Base-by-base conservation (phyloP, 2,329 filamentous ascomycete genomes). In the Magnaporthales sp. region DNA sequence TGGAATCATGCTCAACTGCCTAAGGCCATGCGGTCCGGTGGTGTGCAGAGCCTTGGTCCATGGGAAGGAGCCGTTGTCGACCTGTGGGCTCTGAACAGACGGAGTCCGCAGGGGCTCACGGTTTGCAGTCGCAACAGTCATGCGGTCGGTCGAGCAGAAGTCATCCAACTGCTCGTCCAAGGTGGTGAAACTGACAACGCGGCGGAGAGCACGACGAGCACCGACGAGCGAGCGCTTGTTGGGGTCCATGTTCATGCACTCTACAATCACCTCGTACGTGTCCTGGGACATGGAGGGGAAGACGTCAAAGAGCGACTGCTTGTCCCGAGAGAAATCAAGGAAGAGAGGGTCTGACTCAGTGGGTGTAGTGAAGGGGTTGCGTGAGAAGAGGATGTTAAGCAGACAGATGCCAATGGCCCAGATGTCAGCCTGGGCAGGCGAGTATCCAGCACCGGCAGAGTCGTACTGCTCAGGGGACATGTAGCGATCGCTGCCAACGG, bases 391-490 rank as follows among this genome's bases (percentile, higher is more conserved):
- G 69, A 98, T 91, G 81, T 99, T 99, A 74, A 99, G 85, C 70
- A 99, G 82, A 77, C 95, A 97, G 78, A 99, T 94, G 70, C 95
- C 95, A 75, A 99, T 91, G 67, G 95, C 93, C 95, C 95, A 99
- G 72, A 97, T 89, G 77, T 99, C 95, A 65, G 95, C 95, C 79
- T 95, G 88, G 62, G 92, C 91, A 62, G 95, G 93, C 67, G 92
- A 94, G 80, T 99, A 99, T 68, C 95, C 95, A 69, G 86, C 87
- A 69, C 89, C 89, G 71, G 89, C 87, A 66, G 93, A 93, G 76
- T 98, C 94, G 74, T 95, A 98, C 78, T 99, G 95, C 79, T 99
- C 95, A 5, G 95, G 95, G 67, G 95, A 93, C 95, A 99, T 99
- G 81, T 99, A 99, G 67, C 95, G 92, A 76, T 99, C 95, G 76